Percentiles rank a stretch among this genome's conserved stretches.
Conservation (phyloP, 768 basidiomycete genomes). For the Porphyrellus cyaneotinctus region DNA sequence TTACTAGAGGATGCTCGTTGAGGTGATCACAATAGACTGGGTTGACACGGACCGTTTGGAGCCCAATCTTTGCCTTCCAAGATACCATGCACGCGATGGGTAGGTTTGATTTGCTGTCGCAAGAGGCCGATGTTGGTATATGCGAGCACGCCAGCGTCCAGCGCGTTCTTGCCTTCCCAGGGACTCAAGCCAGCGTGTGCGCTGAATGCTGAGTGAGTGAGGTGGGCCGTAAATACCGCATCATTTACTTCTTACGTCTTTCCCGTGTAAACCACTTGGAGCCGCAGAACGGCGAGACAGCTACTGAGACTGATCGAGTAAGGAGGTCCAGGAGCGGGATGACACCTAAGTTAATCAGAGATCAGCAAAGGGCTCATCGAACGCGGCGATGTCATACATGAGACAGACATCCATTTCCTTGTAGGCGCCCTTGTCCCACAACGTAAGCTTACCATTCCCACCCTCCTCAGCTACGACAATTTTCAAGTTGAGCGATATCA, state of each 20-base stretch:
- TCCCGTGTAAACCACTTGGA: conserved; percentile 64
- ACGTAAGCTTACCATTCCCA: conserved; percentile 63
- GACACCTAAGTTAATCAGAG: conserved; percentile 53
- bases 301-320: conserved; percentile 62
- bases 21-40: background rate
- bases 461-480: conserved; percentile 65
- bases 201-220: conserved; percentile 33
- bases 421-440: conserved; percentile 75
- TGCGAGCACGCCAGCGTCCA: conserved; percentile 82
- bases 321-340: conserved; percentile 75
- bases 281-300: conserved; percentile 57
- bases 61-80: conserved; percentile 75
- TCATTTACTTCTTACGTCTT: conserved; percentile 56
- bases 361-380: background rate
- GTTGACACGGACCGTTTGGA: conserved; percentile 51
- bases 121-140: conserved; percentile 77
- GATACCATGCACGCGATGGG: conserved; percentile 75
- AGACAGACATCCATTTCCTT: conserved; percentile 73
- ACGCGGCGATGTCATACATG: conserved; percentile 43
- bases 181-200: conserved; percentile 80
- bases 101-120: conserved; percentile 77
- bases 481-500: background rate
- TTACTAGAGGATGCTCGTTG: conserved; percentile 47
- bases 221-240: background rate
- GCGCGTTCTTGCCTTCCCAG: conserved; percentile 80